phyloP scores from a whole-genome alignment of 352 stramenopile genomes.

The Globisporangium recalcitrans region DNA sequence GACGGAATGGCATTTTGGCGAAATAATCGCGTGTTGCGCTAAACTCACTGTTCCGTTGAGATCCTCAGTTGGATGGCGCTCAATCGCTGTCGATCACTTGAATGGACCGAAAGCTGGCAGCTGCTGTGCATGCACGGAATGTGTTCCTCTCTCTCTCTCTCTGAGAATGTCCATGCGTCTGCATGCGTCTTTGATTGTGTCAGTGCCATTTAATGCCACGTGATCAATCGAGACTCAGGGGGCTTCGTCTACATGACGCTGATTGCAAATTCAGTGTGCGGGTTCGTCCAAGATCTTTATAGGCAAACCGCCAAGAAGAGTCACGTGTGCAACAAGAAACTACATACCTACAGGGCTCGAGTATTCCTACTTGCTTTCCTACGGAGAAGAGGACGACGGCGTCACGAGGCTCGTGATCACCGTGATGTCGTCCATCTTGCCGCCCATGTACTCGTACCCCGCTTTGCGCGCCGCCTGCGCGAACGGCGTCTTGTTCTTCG shows the following conservation, averaged over 20 bases:
- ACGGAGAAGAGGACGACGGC: constrained; percentile 4
- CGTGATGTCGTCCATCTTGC: constrained; percentile 91
- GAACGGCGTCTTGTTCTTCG: constrained; percentile 75
- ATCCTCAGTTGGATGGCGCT: not conserved
- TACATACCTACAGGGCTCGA: no score
- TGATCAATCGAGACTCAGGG: not conserved
- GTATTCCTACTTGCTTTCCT: not conserved
- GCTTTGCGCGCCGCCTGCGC: constrained; percentile 59
- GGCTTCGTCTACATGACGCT: not conserved
- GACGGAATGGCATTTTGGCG: not conserved
- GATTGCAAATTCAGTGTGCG: no score
- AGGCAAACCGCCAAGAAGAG: not conserved
- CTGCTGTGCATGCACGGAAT: no score
- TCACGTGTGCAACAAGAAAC: not conserved
- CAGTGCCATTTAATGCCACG: not conserved
- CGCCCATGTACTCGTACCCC: constrained; percentile 75
- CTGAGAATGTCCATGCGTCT: no score
- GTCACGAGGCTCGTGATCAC: constrained; percentile 78
- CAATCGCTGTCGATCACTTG: not conserved
- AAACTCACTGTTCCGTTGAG: not conserved
- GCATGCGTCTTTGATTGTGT: not conserved
- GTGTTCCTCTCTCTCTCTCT: no score
- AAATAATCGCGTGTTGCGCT: not conserved
- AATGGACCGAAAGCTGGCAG: not conserved
- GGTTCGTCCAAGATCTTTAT: not conserved